These are phyloP conservation scores for Ustilago cynodontis DNA, from an alignment of 1,284 basidiomycete genomes.

Conservation along the genomic window DNA sequence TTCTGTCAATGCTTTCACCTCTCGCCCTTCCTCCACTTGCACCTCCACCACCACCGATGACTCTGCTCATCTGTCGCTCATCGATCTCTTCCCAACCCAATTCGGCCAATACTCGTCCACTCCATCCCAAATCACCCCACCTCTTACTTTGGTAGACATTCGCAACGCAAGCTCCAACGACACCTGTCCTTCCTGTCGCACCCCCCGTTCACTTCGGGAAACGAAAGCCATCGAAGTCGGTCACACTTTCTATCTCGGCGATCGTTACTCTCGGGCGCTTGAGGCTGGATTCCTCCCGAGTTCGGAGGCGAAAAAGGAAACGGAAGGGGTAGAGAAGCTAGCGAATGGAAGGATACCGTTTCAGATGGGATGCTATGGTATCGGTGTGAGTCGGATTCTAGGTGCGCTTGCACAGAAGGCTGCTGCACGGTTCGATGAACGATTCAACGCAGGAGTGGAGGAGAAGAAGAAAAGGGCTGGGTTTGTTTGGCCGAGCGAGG, in stretches of 20 bases:
- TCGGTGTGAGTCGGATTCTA: constrained; percentile 69
- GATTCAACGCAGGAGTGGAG: constrained; percentile 1
- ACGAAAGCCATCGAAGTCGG: constrained; percentile 69
- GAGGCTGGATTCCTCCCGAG: constrained; percentile 46
- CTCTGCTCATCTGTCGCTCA: constrained; percentile 16
- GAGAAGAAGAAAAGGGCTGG: constrained; percentile 33
- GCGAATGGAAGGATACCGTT: constrained; percentile 50
- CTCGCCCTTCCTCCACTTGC: constrained; percentile 10
- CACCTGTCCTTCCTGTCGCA: constrained; percentile 55
- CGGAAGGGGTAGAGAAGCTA: constrained; percentile 11
- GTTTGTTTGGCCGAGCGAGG: constrained; percentile 61
- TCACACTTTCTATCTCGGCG: constrained; percentile 70
- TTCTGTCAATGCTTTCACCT: constrained; percentile 33
- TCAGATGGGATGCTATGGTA: constrained; percentile 71
- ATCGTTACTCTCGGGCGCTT: constrained; percentile 66
- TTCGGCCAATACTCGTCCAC: constrained; percentile 22
- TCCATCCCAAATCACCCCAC: constrained; percentile 10
- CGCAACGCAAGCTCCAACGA: constrained; percentile 61
- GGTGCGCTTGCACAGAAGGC: constrained; percentile 66
- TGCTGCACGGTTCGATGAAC: constrained; percentile 9
- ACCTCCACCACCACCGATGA: background rate
- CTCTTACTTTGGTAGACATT: constrained; percentile 40
- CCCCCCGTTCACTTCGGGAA: constrained; percentile 34
- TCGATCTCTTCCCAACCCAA: constrained; percentile 51
- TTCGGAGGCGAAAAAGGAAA: background rate